These are phyloP conservation scores for Auricularia auricula-judae DNA, from an alignment of 768 basidiomycete species.

Conservation along the genomic window DNA sequence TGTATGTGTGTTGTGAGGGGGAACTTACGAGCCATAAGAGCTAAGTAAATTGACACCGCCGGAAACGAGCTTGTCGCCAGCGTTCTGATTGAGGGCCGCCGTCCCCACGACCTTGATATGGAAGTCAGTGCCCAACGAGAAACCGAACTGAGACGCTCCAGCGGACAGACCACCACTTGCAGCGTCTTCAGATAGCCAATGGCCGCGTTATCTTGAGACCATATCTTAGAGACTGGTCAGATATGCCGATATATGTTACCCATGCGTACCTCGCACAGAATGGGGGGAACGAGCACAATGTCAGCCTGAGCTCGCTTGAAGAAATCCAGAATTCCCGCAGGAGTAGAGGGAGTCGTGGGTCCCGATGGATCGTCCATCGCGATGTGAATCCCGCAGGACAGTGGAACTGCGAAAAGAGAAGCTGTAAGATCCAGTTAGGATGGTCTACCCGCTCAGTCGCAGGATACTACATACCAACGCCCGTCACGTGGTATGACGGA, in stretches of 20 bases:
- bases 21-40: neutral
- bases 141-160: too few relatives aligned
- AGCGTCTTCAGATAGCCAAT: too few relatives aligned
- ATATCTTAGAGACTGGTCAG: neutral
- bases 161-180: too few relatives aligned
- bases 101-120: too few relatives aligned
- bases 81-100: too few relatives aligned
- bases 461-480: neutral
- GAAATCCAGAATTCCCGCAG: neutral
- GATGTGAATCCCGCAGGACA: neutral
- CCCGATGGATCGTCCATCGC: neutral
- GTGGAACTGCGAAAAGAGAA: neutral
- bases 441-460: neutral
- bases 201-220: neutral
- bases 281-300: neutral
- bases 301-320: neutral
- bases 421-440: neutral
- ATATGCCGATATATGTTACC: neutral
- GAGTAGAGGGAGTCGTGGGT: neutral
- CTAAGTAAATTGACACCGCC: neutral
- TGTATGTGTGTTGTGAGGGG: neutral
- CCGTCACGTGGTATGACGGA: neutral
- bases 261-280: neutral
- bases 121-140: too few relatives aligned
- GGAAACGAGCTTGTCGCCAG: too few relatives aligned